Evolutionary conservation across 371 early-diverging fungal species (phyloP).

Genomic region (Zopfochytrium polystomum): DNA sequence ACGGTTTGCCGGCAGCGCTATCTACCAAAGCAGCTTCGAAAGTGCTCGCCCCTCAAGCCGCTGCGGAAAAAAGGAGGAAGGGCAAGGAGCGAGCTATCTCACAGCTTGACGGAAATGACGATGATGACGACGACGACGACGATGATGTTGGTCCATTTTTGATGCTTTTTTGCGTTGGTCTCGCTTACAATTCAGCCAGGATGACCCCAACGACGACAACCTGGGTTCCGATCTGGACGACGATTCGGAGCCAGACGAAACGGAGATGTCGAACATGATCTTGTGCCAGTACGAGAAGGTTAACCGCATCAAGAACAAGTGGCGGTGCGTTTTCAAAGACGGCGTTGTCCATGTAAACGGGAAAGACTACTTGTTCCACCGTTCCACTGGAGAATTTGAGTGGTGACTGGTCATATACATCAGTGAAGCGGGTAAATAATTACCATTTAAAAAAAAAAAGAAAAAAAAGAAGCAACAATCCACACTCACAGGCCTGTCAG

Average conservation of each 20-base stretch:
- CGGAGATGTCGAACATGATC: constrained; percentile 80
- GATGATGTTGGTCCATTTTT: constrained; percentile 50
- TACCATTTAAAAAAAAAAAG: too few species aligned
- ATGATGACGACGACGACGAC: constrained; percentile 57
- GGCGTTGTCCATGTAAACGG: constrained; percentile 94
- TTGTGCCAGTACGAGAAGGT: constrained; percentile 96
- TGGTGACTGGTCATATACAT: too few species aligned
- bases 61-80: neutral
- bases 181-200: neutral
- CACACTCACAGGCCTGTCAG: too few species aligned
- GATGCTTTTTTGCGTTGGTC: neutral
- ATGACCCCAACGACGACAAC: constrained; percentile 46
- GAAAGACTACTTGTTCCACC: constrained; percentile 88
- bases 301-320: constrained; percentile 92
- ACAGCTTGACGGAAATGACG: constrained; percentile 34
- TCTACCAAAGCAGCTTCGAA: constrained; percentile 7
- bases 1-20: constrained; percentile 24
- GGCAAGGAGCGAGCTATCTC: neutral
- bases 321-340: constrained; percentile 94
- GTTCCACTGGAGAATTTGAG: constrained; percentile 91
- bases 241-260: constrained; percentile 69
- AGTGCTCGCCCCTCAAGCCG: constrained; percentile 4
- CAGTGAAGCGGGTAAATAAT: too few species aligned
- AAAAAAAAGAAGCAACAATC: too few species aligned
- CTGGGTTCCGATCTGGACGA: constrained; percentile 87